phyloP scores from a whole-genome alignment of 768 basidiomycete species.

The Holtermanniella nyarrowii region DNA sequence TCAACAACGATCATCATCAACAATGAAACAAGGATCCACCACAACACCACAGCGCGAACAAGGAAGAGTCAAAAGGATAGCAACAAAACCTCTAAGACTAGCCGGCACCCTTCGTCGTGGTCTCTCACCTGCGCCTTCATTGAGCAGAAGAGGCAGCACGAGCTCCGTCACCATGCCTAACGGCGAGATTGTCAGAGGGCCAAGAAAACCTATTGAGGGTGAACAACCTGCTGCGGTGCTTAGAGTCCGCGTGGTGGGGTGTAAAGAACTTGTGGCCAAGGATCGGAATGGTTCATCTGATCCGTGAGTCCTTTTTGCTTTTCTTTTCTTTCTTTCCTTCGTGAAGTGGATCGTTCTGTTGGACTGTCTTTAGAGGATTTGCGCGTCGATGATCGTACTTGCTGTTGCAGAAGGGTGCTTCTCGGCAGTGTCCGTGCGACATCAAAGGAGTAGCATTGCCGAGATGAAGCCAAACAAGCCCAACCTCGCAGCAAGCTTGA shows the following conservation, averaged over 20 bases:
- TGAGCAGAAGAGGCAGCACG: not conserved
- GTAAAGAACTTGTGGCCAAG: conserved; percentile 34
- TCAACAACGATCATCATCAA: no score
- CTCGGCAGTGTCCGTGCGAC: no score
- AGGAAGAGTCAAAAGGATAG: conserved; percentile 21
- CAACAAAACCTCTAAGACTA: conserved; percentile 33
- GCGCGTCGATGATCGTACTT: no score
- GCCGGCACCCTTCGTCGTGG: conserved; percentile 25
- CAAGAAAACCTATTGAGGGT: conserved; percentile 35
- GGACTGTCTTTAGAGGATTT: no score
- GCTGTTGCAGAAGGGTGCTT: no score
- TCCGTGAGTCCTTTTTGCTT: conserved; percentile 29
- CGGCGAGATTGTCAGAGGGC: conserved; percentile 16
- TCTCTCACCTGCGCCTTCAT: conserved; percentile 4
- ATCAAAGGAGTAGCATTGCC: no score
- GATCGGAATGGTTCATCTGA: conserved; percentile 36
- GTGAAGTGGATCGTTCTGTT: no score
- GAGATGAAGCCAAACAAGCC: no score
- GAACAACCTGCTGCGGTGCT: conserved; percentile 33
- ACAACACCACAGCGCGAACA: not conserved
- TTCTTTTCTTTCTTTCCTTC: no score
- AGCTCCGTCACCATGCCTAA: not conserved
- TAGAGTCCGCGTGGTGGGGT: conserved; percentile 36
- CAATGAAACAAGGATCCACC: not conserved
- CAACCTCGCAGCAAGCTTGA: no score